These are phyloP conservation scores for Colletotrichum spinosum DNA, from an alignment of 2,329 filamentous ascomycete species.

Conservation along the genomic window DNA sequence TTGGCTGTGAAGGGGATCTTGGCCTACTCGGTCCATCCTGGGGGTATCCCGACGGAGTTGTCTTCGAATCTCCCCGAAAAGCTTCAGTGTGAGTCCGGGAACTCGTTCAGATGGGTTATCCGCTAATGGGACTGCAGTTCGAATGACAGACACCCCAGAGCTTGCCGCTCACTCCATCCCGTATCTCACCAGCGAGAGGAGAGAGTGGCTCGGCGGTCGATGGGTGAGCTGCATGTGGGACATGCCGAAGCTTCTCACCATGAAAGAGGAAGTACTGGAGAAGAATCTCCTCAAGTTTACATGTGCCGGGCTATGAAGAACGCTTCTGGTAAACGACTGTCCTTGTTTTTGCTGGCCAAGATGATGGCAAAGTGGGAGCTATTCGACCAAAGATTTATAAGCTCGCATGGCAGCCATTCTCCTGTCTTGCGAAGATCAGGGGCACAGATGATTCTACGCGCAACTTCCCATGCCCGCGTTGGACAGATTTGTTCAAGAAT, in stretches of 20 bases:
- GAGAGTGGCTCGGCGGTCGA: constrained; percentile 33
- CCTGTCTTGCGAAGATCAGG: too few relatives aligned
- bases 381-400: too few relatives aligned
- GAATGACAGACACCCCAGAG: constrained; percentile 36
- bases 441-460: too few relatives aligned
- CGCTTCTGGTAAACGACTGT: too few relatives aligned
- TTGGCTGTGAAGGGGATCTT: constrained; percentile 49
- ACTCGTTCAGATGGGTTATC: fast-evolving
- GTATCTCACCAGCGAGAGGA: constrained; percentile 29
- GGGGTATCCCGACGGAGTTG: constrained; percentile 50
- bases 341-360: too few relatives aligned
- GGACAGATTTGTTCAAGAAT: too few relatives aligned
- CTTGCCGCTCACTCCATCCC: constrained; percentile 34
- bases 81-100: constrained; percentile 19
- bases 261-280: constrained; percentile 28
- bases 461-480: too few relatives aligned
- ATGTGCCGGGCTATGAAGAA: constrained; percentile 26
- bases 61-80: constrained; percentile 34
- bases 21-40: constrained; percentile 54
- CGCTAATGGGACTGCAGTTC: constrained; percentile 12
- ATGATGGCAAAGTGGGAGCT: too few relatives aligned
- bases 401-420: too few relatives aligned
- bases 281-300: constrained; percentile 34
- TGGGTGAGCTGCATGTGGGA: constrained; percentile 39
- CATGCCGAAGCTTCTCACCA: constrained; percentile 20